Percentiles rank a stretch among this genome's conserved stretches.
These are phyloP conservation scores for Trichoderma breve DNA, from an alignment of 2,329 filamentous ascomycete genomes.

Conservation along the genomic window DNA sequence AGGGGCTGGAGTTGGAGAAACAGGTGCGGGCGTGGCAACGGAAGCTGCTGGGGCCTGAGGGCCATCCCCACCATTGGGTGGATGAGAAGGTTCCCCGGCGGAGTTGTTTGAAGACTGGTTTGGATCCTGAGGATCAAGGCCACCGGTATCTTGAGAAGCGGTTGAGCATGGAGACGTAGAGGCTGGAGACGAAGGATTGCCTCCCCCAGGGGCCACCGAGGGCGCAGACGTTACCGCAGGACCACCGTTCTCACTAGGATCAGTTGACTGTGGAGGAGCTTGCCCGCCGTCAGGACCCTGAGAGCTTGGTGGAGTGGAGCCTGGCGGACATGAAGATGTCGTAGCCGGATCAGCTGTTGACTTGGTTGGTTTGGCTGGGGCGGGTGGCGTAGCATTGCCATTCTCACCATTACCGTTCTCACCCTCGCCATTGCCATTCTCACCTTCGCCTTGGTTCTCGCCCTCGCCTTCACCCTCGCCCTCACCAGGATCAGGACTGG, in stretches of 20 bases:
- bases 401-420: neutral
- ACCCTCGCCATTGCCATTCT: neutral
- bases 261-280: neutral
- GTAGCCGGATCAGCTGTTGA: neutral
- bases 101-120: neutral
- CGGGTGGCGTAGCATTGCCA: neutral
- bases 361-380: neutral
- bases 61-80: neutral
- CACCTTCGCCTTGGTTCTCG: neutral
- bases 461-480: neutral
- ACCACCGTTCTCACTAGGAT: neutral
- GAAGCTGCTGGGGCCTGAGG: neutral
- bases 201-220: neutral
- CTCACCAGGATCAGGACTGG: neutral
- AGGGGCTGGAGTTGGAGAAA: neutral
- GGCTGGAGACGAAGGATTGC: neutral
- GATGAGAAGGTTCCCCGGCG: neutral
- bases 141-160: neutral
- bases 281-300: neutral
- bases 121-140: neutral
- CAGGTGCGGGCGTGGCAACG: neutral
- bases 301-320: neutral
- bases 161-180: neutral
- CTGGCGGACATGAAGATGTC: slow-evolving; percentile 1
- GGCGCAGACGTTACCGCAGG: neutral